Conservation (phyloP, 768 basidiomycete genomes). For the Trametes cinnabarina region DNA sequence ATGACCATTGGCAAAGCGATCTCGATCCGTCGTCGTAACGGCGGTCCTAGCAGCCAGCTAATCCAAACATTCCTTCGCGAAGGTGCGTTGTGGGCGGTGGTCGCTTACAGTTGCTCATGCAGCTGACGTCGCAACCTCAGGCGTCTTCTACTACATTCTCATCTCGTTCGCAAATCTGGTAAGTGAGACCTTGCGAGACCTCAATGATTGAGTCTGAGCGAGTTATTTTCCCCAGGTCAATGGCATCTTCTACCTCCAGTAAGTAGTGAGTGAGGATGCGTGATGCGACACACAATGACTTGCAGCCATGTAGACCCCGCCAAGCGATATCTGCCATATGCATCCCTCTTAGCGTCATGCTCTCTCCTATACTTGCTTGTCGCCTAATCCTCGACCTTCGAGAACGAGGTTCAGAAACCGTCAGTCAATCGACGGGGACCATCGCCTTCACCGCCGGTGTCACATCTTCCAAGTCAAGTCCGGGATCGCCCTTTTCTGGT, state of each 20-base stretch:
- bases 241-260: slow-evolving; percentile 87
- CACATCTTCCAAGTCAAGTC: slow-evolving; percentile 28
- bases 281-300: background rate
- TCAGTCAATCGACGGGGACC: slow-evolving; percentile 52
- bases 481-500: slow-evolving; percentile 29
- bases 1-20: slow-evolving; percentile 83
- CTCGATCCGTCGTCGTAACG: slow-evolving; percentile 69
- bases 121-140: slow-evolving; percentile 32
- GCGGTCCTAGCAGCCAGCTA: slow-evolving; percentile 72
- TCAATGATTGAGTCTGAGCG: background rate
- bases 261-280: slow-evolving; percentile 23
- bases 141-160: slow-evolving; percentile 81
- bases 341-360: slow-evolving; percentile 82
- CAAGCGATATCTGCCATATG: slow-evolving; percentile 82
- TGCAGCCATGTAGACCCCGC: slow-evolving; percentile 52
- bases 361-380: slow-evolving; percentile 76
- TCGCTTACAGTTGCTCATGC: background rate
- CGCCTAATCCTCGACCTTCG: slow-evolving; percentile 81
- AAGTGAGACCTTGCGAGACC: slow-evolving; percentile 9
- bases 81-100: slow-evolving; percentile 42
- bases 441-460: slow-evolving; percentile 32
- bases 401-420: slow-evolving; percentile 78
- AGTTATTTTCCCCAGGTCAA: slow-evolving; percentile 48
- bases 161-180: slow-evolving; percentile 85
- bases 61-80: slow-evolving; percentile 85